Evolutionary conservation across 208 protist genomes (phyloP).

Genomic region (Trypanosoma congolense): DNA sequence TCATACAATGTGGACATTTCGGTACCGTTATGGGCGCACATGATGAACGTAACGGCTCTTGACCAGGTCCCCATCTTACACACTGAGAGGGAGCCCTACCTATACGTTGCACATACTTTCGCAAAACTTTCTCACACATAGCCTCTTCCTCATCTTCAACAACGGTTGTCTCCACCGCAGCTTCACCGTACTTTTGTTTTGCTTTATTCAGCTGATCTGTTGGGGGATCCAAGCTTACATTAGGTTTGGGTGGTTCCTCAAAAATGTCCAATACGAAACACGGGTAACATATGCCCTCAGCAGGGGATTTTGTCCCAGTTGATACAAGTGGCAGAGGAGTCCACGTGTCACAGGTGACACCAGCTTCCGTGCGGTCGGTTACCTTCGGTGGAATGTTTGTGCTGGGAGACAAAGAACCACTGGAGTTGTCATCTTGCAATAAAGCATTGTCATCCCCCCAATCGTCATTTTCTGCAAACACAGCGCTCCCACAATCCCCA

Average conservation of each 20-base stretch:
- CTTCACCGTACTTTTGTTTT: constrained; percentile 42
- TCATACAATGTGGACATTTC: constrained; percentile 52
- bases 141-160: constrained; percentile 76
- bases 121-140: constrained; percentile 47
- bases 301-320: constrained; percentile 22
- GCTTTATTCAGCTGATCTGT: constrained; percentile 51
- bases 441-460: constrained; percentile 45
- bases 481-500: constrained; percentile 14
- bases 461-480: constrained; percentile 51
- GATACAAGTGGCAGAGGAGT: constrained; percentile 27
- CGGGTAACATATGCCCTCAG: constrained; percentile 45
- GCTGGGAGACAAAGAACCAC: neutral
- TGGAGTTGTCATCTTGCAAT: constrained; percentile 19
- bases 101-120: constrained; percentile 78
- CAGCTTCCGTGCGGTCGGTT: neutral
- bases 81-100: constrained; percentile 69
- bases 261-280: constrained; percentile 64
- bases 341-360: neutral
- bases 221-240: constrained; percentile 22
- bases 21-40: constrained; percentile 28
- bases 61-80: constrained; percentile 78
- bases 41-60: constrained; percentile 51
- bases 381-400: neutral
- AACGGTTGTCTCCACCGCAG: constrained; percentile 56
- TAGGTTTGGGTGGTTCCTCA: constrained; percentile 44